Evolutionary conservation across 306 rosid species (phyloP), one percentile per base, ranked within the genome.

Genomic region (Cotoneaster glaucophyllus): DNA sequence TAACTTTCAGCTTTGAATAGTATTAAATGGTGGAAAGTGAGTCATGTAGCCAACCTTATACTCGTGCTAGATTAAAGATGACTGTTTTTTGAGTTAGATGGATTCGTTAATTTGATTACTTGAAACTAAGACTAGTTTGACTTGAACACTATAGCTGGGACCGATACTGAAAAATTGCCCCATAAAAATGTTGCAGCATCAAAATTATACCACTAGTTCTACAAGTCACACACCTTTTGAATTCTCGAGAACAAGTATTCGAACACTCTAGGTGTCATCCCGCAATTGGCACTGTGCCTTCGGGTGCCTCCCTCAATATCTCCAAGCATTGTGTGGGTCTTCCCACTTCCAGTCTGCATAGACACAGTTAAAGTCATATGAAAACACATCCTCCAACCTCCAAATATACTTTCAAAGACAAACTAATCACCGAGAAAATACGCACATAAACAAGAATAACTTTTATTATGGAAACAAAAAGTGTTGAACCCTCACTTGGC

Each of bases 251-350:
- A 95, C 66, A 95, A 78, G 67, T 89, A 90, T 85, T 92, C 98
- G 78, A 95, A 95, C 18, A 95, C 97, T 87, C 99, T 86, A 34
- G 99, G 99, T 74, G 99, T 95, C 93, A 95, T 95, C 84, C 99
- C 99, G 68, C 98, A 92, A 80, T 95, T 92, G 81, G 89, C 96
- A 82, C 99, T 92, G 76, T 95, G 97, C 78, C 99, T 90, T 84
- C 96, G 88, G 59, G 99, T 90, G 71, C 97, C 99, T 56, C 90
- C 97, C 76, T 95, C 99, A 76, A 95, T 90, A 75, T 95, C 99
- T 79, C 99, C 99, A 44, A 95, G 99, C 99, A 95, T 95, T 57
- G 99, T 95, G 83, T 95, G 97, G 75, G 99, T 95, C 88, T 95
- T 95, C 70, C 99, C 99, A 73, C 99, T 95, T 85, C 99, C 99